These are phyloP conservation scores for Eucalyptus urophylla DNA, from an alignment of 345 rosid genomes.

Conservation along the genomic window DNA sequence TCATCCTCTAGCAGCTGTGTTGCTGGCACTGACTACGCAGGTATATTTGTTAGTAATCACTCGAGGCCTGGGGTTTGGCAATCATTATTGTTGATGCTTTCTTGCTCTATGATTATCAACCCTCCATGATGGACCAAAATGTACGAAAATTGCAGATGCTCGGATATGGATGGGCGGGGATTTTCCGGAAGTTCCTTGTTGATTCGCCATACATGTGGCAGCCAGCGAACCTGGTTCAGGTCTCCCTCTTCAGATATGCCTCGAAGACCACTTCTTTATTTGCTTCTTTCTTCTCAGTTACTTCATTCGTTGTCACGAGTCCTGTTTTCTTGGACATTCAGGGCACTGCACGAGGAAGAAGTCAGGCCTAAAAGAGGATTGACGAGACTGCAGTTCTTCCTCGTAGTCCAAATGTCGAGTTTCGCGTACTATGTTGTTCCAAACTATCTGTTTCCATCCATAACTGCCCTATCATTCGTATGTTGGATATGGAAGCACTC, in stretches of 20 bases:
- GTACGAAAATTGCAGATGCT: background rate
- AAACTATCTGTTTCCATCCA: conserved; percentile 23
- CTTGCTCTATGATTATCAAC: background rate
- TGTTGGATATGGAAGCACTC: conserved; percentile 39
- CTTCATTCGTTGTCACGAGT: background rate
- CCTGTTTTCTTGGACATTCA: background rate
- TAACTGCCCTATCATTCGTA: conserved; percentile 25
- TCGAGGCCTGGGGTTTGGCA: background rate
- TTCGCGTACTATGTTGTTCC: conserved; percentile 38
- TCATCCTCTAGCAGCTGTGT: conserved; percentile 11
- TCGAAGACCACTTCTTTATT: background rate
- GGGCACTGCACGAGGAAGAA: conserved; percentile 41
- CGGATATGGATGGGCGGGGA: conserved; percentile 32
- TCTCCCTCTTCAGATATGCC: conserved; percentile 29
- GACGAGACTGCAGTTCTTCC: conserved; percentile 44
- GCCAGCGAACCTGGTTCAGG: conserved; percentile 34
- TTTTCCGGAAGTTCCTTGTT: conserved; percentile 22
- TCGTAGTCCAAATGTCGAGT: conserved; percentile 22
- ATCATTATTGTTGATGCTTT: background rate
- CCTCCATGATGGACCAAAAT: background rate
- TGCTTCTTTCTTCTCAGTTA: background rate
- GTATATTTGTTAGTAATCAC: background rate
- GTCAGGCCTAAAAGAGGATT: conserved; percentile 24
- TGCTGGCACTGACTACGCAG: conserved; percentile 30
- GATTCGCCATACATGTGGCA: conserved; percentile 42